Base-by-base conservation (phyloP, 2,329 filamentous ascomycete species). In the Aspergillus piperis region DNA sequence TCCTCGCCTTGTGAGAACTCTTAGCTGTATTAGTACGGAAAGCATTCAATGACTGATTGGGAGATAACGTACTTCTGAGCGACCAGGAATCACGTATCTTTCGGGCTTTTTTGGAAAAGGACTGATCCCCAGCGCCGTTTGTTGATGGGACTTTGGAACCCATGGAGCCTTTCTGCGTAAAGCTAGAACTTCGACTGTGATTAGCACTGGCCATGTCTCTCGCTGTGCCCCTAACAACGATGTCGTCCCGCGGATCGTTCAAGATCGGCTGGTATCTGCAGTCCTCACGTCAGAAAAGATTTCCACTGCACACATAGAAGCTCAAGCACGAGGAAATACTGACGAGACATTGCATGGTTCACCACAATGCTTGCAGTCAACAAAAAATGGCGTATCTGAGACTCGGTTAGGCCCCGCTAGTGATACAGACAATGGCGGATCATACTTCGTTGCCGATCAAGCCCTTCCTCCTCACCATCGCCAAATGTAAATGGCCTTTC, bases 51-150 rank as follows among this genome's bases (percentile, higher is more conserved):
- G n/a, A 41, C 3, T 23, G 8, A 3, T 23, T 27, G 17, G 25
- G 27, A 41, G n/a, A 30, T 7, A 32, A 19, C 64, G 19, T 64
- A 73, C 71, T 73, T 54, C 67, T 66, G 8, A 66, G 58, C 3
- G 68, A 69, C 68, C 66, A 73, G 5, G 68, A 68, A 60, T 71
- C 67, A n/a, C 71, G 63, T 15, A 72, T 17, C 47, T 64, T 69
- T 36, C 62, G 64, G 6, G 68, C 68, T 44, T 57, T 71, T 49
- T 60, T 66, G 8, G 61, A 61, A 5, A 70, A 51, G 0, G 64
- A 66, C 13, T 66, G 66, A n/a, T 71, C 69, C 2, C 48, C 50
- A 21, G 32, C 53, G 2, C 59, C 58, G 2, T 60, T 57, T 7
- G 57, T 49, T 7, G 65, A 17, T 8, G 53, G 59, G 19, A 62